phyloP scores from a whole-genome alignment of 2,329 filamentous ascomycete species.

The Clarireedia sp. region DNA sequence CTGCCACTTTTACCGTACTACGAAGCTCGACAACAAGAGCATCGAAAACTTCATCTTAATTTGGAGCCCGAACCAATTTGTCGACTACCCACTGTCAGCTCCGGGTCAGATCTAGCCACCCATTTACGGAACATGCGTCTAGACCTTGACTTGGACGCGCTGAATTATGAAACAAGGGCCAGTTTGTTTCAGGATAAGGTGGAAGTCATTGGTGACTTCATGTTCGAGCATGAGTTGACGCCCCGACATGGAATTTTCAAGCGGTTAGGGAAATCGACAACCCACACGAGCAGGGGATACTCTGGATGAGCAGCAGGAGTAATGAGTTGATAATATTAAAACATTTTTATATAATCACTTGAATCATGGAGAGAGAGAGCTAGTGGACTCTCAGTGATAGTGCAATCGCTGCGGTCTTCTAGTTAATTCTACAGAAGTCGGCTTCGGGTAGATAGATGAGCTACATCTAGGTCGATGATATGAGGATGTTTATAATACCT shows the following conservation, averaged over 20 bases:
- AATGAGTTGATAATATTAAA: too few species aligned
- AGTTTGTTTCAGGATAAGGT: neutral
- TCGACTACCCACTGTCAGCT: neutral
- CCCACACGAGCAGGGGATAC: too few species aligned
- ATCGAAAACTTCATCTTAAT: slow-evolving; percentile 19
- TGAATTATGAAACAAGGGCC: neutral
- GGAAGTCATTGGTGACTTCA: neutral
- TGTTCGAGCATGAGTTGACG: neutral
- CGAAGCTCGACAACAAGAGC: slow-evolving; percentile 37
- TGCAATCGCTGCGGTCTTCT: too few species aligned
- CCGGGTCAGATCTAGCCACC: neutral
- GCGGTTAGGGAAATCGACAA: neutral
- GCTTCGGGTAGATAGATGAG: too few species aligned
- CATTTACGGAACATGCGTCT: neutral
- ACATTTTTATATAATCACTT: too few species aligned
- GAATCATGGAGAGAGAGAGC: too few species aligned
- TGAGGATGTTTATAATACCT: too few species aligned
- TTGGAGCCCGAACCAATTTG: neutral
- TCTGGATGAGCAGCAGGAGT: too few species aligned
- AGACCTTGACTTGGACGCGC: neutral
- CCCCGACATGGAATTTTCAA: neutral
- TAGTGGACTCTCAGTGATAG: too few species aligned
- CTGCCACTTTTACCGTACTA: slow-evolving; percentile 38
- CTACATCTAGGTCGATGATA: too few species aligned
- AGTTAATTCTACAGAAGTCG: too few species aligned